Percentiles rank a stretch among this genome's conserved stretches.
Conservation (phyloP, 106 monocot genomes). For the Hemerocallis citrina region DNA sequence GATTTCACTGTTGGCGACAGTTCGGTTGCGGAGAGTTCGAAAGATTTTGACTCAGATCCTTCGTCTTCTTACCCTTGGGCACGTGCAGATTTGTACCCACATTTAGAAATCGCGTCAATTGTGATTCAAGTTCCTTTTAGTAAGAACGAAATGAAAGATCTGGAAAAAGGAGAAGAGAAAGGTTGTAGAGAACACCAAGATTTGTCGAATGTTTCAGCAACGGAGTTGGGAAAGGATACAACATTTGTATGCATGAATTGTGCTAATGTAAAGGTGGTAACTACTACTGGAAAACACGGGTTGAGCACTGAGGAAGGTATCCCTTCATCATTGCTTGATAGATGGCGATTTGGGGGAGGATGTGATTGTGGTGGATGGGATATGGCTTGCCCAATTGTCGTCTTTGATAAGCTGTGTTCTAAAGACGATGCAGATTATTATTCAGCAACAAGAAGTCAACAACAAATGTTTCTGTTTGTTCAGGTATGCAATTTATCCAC, state of each 20-base stretch:
- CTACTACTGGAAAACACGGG: constrained; percentile 58
- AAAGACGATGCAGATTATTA: constrained; percentile 14
- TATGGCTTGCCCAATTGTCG: constrained; percentile 76
- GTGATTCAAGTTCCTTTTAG: constrained; percentile 49
- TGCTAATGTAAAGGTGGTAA: constrained; percentile 48
- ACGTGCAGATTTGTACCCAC: constrained; percentile 29
- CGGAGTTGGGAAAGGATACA: constrained; percentile 6
- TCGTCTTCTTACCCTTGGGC: constrained; percentile 47
- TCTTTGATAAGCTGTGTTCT: constrained; percentile 35
- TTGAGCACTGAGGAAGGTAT: constrained; percentile 38
- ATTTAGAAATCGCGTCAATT: constrained; percentile 58
- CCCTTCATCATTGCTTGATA: constrained; percentile 77
- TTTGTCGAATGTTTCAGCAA: not conserved
- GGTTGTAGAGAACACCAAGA: not conserved
- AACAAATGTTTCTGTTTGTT: constrained; percentile 40
- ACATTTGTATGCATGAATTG: not conserved
- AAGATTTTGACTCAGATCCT: constrained; percentile 19
- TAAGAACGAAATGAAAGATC: constrained; percentile 31
- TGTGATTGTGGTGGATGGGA: constrained; percentile 99
- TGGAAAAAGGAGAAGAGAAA: constrained; percentile 2
- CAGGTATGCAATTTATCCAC: constrained; percentile 41
- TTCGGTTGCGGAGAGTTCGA: constrained; percentile 4
- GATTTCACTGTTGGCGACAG: constrained; percentile 7
- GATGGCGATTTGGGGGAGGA: constrained; percentile 76
- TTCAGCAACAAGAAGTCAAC: constrained; percentile 18